phyloP scores from a whole-genome alignment of 1,139 yeast genomes.

The Citeromyces hawaiiensis region DNA sequence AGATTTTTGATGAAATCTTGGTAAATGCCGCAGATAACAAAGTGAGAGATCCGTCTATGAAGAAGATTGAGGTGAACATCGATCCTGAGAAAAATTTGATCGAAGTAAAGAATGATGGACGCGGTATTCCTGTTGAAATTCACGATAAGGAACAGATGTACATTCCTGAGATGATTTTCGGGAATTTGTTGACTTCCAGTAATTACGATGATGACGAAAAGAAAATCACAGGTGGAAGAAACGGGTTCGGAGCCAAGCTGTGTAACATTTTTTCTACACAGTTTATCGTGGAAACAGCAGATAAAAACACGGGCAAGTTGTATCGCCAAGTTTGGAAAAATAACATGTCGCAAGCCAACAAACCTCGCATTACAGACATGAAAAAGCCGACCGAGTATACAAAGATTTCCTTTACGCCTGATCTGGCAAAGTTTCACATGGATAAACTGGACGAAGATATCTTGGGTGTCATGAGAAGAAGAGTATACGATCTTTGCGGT shows the following conservation, averaged over 20 bases:
- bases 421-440: slow-evolving; percentile 77
- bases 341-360: slow-evolving; percentile 71
- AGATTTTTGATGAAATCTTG: slow-evolving; percentile 91
- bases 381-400: slow-evolving; percentile 67
- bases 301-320: slow-evolving; percentile 41
- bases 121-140: slow-evolving; percentile 90
- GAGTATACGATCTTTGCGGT: slow-evolving; percentile 94
- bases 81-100: slow-evolving; percentile 65
- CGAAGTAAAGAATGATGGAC: slow-evolving; percentile 83
- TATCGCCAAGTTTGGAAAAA: slow-evolving; percentile 79
- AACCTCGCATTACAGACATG: slow-evolving; percentile 57
- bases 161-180: slow-evolving; percentile 94
- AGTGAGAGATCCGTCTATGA: slow-evolving; percentile 89
- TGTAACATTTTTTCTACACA: slow-evolving; percentile 88
- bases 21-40: slow-evolving; percentile 99
- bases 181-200: slow-evolving; percentile 87
- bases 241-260: slow-evolving; percentile 95
- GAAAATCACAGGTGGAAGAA: slow-evolving; percentile 98
- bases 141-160: slow-evolving; percentile 86
- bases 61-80: slow-evolving; percentile 65
- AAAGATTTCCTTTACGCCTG: slow-evolving; percentile 82
- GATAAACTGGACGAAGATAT: slow-evolving; percentile 67
- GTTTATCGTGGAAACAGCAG: slow-evolving; percentile 84
- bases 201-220: slow-evolving; percentile 92
- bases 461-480: slow-evolving; percentile 73